A percentile compares a stretch with the other conserved stretches of the same genome.
Evolutionary conservation across 2,329 filamentous ascomycete species (phyloP).

Genomic region (Calonectria fujianensis): DNA sequence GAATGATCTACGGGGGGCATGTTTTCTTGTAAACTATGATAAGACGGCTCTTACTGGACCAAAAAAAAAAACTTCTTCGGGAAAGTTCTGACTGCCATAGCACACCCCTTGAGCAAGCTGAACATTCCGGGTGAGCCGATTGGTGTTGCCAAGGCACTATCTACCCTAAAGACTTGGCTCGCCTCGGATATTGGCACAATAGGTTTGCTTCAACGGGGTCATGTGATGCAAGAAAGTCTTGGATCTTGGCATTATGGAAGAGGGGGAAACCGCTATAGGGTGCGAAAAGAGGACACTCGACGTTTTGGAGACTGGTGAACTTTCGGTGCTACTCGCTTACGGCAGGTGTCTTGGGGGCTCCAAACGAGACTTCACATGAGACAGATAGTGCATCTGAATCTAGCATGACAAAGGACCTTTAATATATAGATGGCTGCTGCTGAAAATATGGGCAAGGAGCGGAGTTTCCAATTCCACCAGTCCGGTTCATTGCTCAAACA

Average conservation of each 20-base stretch:
- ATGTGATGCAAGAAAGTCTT: not conserved
- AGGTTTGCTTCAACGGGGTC: not conserved
- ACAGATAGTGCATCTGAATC: not conserved
- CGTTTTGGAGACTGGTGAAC: not conserved
- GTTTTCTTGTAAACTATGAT: not conserved
- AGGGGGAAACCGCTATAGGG: not conserved
- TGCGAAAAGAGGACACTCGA: not conserved
- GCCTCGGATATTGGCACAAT: not conserved
- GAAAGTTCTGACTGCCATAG: not conserved
- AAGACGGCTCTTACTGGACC: not conserved
- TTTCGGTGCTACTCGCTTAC: not conserved
- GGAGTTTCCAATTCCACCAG: conserved; percentile 8
- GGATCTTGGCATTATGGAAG: not conserved
- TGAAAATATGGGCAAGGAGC: not conserved
- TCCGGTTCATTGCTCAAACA: not conserved
- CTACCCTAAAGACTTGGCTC: conserved; percentile 25
- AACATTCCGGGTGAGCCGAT: conserved; percentile 5
- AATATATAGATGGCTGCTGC: not conserved
- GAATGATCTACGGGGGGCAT: conserved; percentile 10
- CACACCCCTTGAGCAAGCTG: not conserved
- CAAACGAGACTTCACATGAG: not conserved
- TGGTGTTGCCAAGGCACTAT: conserved; percentile 22
- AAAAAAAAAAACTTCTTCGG: not conserved
- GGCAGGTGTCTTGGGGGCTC: not conserved
- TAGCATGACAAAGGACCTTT: not conserved